phyloP scores from a whole-genome alignment of 768 basidiomycete species.

The Russula sp. region DNA sequence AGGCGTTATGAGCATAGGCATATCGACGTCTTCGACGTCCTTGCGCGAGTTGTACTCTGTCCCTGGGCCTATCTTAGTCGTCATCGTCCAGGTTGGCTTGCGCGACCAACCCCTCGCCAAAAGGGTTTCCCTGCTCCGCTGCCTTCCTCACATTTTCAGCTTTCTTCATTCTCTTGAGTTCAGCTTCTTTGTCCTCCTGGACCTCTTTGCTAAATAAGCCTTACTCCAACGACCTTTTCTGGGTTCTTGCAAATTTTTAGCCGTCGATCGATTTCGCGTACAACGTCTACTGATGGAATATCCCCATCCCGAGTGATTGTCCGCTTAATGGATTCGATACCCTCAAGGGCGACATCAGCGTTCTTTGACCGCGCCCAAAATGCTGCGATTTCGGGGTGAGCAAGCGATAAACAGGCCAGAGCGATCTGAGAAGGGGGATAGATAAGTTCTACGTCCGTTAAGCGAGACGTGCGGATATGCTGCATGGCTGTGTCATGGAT shows the following conservation, averaged over 20 bases:
- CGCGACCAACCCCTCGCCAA: slow-evolving; percentile 54
- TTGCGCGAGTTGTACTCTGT: background rate
- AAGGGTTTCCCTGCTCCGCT: slow-evolving; percentile 61
- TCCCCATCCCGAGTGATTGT: slow-evolving; percentile 55
- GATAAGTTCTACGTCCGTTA: slow-evolving; percentile 88
- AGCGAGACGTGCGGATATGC: slow-evolving; percentile 72
- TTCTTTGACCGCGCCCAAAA: slow-evolving; percentile 57
- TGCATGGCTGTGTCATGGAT: slow-evolving; percentile 64
- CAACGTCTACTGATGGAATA: slow-evolving; percentile 74
- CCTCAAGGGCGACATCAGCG: slow-evolving; percentile 38
- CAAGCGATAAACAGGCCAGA: slow-evolving; percentile 69
- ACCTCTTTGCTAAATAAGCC: slow-evolving; percentile 69
- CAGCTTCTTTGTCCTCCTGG: slow-evolving; percentile 69
- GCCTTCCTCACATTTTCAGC: slow-evolving; percentile 54
- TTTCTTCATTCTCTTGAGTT: slow-evolving; percentile 56
- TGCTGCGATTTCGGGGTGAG: slow-evolving; percentile 54
- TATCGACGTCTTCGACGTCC: background rate
- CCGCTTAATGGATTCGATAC: slow-evolving; percentile 52
- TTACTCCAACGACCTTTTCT: slow-evolving; percentile 89
- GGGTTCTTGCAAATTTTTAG: slow-evolving; percentile 92
- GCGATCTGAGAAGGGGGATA: slow-evolving; percentile 95
- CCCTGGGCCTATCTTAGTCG: slow-evolving; percentile 22
- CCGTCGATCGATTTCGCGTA: slow-evolving; percentile 85
- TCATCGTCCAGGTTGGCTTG: slow-evolving; percentile 33
- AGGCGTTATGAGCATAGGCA: slow-evolving; percentile 3